These are phyloP conservation scores for Nicotiana knightiana DNA, from an alignment of 257 asterid species.

Conservation along the genomic window DNA sequence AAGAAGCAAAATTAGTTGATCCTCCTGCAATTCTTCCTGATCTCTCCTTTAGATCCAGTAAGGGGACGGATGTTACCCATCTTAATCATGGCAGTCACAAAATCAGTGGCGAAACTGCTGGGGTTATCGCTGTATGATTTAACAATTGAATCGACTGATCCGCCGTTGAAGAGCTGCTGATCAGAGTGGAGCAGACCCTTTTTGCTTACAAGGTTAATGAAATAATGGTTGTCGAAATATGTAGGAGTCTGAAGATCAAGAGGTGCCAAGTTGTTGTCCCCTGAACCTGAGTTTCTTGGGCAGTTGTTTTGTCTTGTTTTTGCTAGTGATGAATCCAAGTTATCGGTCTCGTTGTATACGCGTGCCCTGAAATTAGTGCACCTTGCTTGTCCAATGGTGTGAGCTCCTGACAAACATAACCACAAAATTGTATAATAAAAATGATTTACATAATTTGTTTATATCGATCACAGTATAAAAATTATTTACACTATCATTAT, in stretches of 20 bases:
- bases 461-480: too few species aligned
- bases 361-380: constrained; percentile 80
- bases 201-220: constrained; percentile 43
- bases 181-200: constrained; percentile 90
- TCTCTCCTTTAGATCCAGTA: constrained; percentile 72
- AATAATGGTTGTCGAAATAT: constrained; percentile 63
- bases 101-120: constrained; percentile 41
- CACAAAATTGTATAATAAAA: background rate
- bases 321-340: constrained; percentile 49
- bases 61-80: constrained; percentile 80
- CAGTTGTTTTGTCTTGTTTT: constrained; percentile 43
- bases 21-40: constrained; percentile 77
- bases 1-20: constrained; percentile 21
- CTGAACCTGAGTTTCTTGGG: constrained; percentile 50
- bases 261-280: constrained; percentile 86
- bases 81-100: constrained; percentile 55
- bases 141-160: constrained; percentile 53
- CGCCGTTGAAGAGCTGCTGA: constrained; percentile 70
- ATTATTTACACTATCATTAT: too few species aligned
- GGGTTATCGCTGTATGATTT: constrained; percentile 31
- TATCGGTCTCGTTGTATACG: constrained; percentile 61
- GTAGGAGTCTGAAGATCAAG: constrained; percentile 61
- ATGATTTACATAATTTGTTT: too few species aligned
- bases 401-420: constrained; percentile 44
- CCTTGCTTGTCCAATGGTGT: constrained; percentile 86